Conservation (phyloP, 2,329 filamentous ascomycete genomes). For the Decorospora gaudefroyi region DNA sequence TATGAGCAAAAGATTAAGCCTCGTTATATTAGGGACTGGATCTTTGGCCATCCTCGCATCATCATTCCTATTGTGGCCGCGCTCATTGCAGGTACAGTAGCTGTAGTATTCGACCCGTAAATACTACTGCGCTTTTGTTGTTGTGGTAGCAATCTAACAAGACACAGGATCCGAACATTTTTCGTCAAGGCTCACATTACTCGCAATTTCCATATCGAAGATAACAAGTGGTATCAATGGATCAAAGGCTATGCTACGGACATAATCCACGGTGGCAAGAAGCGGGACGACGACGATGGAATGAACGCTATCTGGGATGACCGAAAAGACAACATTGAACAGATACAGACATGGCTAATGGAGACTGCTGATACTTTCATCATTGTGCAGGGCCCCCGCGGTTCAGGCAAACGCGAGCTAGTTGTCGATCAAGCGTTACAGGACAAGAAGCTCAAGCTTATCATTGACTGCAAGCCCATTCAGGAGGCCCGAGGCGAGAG, state of each 20-base stretch:
- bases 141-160: too few relatives aligned
- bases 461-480: constrained; percentile 92
- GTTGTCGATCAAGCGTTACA: constrained; percentile 83
- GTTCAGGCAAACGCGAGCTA: constrained; percentile 87
- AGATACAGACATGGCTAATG: constrained; percentile 82
- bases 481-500: constrained; percentile 88
- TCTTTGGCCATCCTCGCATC: constrained; percentile 82
- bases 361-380: constrained; percentile 92
- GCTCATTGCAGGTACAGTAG: constrained; percentile 79
- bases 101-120: constrained; percentile 77
- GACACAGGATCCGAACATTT: constrained; percentile 72
- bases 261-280: constrained; percentile 63
- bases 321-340: constrained; percentile 77
- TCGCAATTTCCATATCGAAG: constrained; percentile 71
- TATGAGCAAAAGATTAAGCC: constrained; percentile 80
- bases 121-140: too few relatives aligned
- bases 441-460: constrained; percentile 73
- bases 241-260: constrained; percentile 73
- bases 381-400: constrained; percentile 87
- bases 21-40: constrained; percentile 84
- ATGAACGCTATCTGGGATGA: constrained; percentile 87
- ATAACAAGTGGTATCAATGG: constrained; percentile 78
- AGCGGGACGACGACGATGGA: constrained; percentile 66
- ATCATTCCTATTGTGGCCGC: constrained; percentile 83
- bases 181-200: constrained; percentile 90